Base-by-base conservation (phyloP, 768 basidiomycete genomes). In the Dioszegia crocea region DNA sequence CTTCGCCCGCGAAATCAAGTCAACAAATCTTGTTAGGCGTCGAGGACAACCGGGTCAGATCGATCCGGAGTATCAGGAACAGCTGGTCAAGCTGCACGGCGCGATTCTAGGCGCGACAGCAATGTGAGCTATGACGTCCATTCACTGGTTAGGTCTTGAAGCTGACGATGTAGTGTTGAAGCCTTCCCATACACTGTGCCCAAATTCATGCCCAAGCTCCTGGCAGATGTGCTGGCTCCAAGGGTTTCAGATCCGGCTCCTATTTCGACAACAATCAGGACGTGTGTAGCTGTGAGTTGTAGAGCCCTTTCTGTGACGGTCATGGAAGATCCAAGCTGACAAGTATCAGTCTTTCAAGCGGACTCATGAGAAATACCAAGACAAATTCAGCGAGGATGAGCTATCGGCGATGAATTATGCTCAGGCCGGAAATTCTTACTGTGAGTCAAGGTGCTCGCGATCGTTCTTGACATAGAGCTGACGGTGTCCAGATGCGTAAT, bases 101-200 rank as follows among this genome's bases (percentile, higher is more conserved):
- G 91, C 91, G 1, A 88, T 98, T 57, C 81, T 98, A 47, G 94
- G 94, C n/a, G 85, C 93, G 43, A 90, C 89, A 64, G 90, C 94
- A 4, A 80, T 98, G 69, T 75, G 43, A 64, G 71, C 60, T 10
- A 21, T 3, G 17, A n/a, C 44, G 23, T 46, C 8, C 16, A 24
- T 19, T 60, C 44, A 12, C 14, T 26, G 8, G 8, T 26, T 4
- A 6, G 6, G 40, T 10, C 1, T 10, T 14, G 1, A 14, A 17
- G 30, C 50, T 53, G 40, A 44, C 43, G 39, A 23, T 33, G 14
- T 45, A 75, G 73, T 30, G 84, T 98, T 31, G 89, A 93, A 67
- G 93, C 91, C 57, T 94, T 88, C 74, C 94, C 94, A 0, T 96
- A 96, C 78, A 92, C 91, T 1, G 87, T 97, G 14, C 94, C 94